Percentiles rank a stretch among this genome's conserved stretches.
Evolutionary conservation across 257 asterid species (phyloP).

Genomic region (Przewalskia tangutica): DNA sequence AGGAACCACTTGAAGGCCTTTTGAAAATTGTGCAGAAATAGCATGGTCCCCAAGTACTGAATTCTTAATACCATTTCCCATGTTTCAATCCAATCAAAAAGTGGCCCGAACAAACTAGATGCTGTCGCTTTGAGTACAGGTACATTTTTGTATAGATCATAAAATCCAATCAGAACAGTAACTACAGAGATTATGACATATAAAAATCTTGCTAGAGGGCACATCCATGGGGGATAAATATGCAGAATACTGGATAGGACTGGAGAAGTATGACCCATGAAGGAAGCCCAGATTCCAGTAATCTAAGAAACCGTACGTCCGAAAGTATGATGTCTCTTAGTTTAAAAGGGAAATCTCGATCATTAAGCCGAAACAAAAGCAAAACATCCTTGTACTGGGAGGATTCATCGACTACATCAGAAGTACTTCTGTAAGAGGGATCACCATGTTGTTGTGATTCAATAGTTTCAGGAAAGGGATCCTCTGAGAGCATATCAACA

Average conservation of each 20-base stretch:
- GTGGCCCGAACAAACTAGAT: slow-evolving; percentile 83
- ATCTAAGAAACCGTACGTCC: slow-evolving; percentile 68
- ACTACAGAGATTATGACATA: slow-evolving; percentile 64
- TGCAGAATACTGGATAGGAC: slow-evolving; percentile 85
- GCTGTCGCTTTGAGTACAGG: slow-evolving; percentile 92
- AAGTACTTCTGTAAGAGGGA: slow-evolving; percentile 28
- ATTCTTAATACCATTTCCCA: slow-evolving; percentile 94
- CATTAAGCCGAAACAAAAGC: slow-evolving; percentile 60
- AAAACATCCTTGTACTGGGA: slow-evolving; percentile 62
- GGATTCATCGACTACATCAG: slow-evolving; percentile 45
- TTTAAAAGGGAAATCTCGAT: slow-evolving; percentile 75
- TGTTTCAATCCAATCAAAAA: slow-evolving; percentile 91
- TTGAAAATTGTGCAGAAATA: slow-evolving; percentile 89
- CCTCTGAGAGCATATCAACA: slow-evolving; percentile 28
- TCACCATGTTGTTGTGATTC: slow-evolving; percentile 32
- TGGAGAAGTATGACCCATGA: slow-evolving; percentile 97
- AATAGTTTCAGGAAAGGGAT: slow-evolving; percentile 17
- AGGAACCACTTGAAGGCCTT: slow-evolving; percentile 86
- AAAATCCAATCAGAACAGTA: slow-evolving; percentile 95
- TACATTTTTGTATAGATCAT: slow-evolving; percentile 84
- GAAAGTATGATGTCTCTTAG: slow-evolving; percentile 59
- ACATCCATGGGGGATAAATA: slow-evolving; percentile 99
- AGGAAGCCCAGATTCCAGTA: slow-evolving; percentile 94
- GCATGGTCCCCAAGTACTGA: slow-evolving; percentile 89
- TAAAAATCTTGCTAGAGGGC: slow-evolving; percentile 77